Percentiles rank a stretch among this genome's conserved stretches.
These are phyloP conservation scores for Cinchona pubescens DNA, from an alignment of 257 asterid species.

Conservation along the genomic window DNA sequence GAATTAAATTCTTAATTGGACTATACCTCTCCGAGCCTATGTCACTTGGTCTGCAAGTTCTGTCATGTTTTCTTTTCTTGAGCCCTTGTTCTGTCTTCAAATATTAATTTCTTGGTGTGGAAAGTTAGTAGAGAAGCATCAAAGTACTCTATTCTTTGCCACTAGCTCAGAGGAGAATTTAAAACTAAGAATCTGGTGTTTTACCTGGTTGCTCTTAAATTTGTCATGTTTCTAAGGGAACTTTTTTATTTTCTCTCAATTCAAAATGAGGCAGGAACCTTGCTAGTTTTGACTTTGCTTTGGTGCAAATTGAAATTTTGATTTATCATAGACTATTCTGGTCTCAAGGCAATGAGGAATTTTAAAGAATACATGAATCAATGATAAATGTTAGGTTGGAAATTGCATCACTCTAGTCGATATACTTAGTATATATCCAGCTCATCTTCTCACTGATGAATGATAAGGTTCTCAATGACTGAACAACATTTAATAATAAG, in stretches of 20 bases:
- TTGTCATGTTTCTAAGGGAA: neutral
- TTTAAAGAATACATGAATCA: neutral
- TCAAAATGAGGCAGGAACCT: neutral
- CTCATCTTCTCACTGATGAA: neutral
- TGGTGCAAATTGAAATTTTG: neutral
- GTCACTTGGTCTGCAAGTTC: neutral
- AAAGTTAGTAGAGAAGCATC: neutral
- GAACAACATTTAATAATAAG: too few species aligned
- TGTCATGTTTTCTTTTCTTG: neutral
- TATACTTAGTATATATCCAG: too few species aligned
- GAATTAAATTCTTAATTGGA: neutral
- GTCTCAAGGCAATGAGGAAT: too few species aligned
- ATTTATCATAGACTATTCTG: neutral
- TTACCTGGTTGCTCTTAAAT: neutral
- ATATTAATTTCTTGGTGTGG: neutral
- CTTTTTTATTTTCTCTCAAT: neutral
- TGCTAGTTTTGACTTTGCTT: too few species aligned
- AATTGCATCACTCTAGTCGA: neutral
- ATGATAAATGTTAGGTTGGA: neutral
- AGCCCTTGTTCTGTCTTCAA: neutral
- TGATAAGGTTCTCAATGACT: neutral
- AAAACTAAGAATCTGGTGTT: neutral
- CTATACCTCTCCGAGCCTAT: neutral
- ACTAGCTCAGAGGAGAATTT: neutral
- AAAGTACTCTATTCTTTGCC: neutral